Evolutionary conservation across 1,284 basidiomycete species (phyloP).

Genomic region (Entoloma clypeatum): DNA sequence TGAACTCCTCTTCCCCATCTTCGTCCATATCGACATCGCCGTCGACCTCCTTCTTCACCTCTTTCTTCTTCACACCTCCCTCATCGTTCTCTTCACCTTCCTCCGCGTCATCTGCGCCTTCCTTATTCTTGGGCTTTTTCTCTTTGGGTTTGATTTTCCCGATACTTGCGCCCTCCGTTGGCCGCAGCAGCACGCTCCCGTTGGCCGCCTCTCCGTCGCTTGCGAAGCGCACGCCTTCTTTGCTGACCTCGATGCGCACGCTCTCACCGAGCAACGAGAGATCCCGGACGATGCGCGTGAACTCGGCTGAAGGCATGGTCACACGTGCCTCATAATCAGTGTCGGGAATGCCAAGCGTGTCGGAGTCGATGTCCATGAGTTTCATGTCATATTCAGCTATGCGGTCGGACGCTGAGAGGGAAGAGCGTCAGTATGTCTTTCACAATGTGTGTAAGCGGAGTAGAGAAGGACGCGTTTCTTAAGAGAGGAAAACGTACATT

Average conservation of each 20-base stretch:
- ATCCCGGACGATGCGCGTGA: constrained; percentile 91
- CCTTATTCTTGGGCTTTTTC: constrained; percentile 42
- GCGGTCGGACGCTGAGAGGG: constrained; percentile 75
- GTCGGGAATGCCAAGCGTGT: constrained; percentile 96
- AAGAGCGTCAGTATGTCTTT: constrained; percentile 6
- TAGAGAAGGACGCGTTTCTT: constrained; percentile 12
- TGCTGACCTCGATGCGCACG: constrained; percentile 93
- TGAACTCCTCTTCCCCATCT: constrained; percentile 43
- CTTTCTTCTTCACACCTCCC: constrained; percentile 42
- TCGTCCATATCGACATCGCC: constrained; percentile 52
- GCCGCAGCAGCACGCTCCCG: constrained; percentile 85
- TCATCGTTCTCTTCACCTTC: constrained; percentile 46
- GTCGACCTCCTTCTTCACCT: constrained; percentile 50
- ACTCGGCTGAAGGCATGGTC: constrained; percentile 85
- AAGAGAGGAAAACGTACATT: constrained; percentile 54
- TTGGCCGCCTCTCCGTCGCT: constrained; percentile 95
- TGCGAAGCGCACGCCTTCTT: constrained; percentile 95
- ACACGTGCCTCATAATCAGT: constrained; percentile 97
- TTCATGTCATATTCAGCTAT: constrained; percentile 99
- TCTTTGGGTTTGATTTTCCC: constrained; percentile 21
- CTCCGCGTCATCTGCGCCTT: constrained; percentile 39
- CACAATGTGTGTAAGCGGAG: constrained; percentile 8
- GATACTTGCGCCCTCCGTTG: constrained; percentile 36
- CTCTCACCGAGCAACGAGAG: constrained; percentile 91
- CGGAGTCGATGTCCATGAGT: constrained; percentile 98